A percentile compares a stretch with the other conserved stretches of the same genome.
phyloP scores from a whole-genome alignment of 208 protist species.

The Trypanosoma congolense region DNA sequence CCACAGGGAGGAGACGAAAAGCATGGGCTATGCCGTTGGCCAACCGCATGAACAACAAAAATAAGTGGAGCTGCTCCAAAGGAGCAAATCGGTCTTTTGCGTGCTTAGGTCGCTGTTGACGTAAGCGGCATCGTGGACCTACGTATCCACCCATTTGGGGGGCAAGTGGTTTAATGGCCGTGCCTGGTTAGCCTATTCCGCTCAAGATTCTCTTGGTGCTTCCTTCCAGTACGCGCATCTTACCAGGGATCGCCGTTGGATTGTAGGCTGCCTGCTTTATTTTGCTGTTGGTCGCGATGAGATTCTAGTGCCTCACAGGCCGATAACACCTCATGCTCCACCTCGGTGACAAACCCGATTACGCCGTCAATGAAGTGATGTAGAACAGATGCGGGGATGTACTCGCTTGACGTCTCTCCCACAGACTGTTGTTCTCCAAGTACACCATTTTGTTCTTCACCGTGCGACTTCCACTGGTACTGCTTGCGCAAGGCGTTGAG shows the following conservation, averaged over 20 bases:
- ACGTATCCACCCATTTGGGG: too few species aligned
- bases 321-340: conserved; percentile 44
- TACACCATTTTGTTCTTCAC: not conserved
- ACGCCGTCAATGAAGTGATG: conserved; percentile 60
- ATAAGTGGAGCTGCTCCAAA: too few species aligned
- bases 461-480: conserved; percentile 7
- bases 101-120: too few species aligned
- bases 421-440: not conserved
- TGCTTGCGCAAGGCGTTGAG: conserved; percentile 45
- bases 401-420: not conserved
- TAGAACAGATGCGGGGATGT: conserved; percentile 20
- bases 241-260: not conserved
- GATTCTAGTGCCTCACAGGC: conserved; percentile 22
- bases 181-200: too few species aligned
- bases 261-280: conserved; percentile 2
- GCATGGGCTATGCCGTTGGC: too few species aligned
- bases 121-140: too few species aligned
- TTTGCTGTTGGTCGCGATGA: conserved; percentile 1
- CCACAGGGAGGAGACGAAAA: too few species aligned
- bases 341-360: conserved; percentile 70
- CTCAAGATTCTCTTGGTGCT: too few species aligned
- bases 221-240: not conserved
- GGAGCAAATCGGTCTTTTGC: too few species aligned
- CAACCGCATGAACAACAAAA: too few species aligned
- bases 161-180: too few species aligned